Conservation (phyloP, 306 rosid genomes). For the Gillenia trifoliata region DNA sequence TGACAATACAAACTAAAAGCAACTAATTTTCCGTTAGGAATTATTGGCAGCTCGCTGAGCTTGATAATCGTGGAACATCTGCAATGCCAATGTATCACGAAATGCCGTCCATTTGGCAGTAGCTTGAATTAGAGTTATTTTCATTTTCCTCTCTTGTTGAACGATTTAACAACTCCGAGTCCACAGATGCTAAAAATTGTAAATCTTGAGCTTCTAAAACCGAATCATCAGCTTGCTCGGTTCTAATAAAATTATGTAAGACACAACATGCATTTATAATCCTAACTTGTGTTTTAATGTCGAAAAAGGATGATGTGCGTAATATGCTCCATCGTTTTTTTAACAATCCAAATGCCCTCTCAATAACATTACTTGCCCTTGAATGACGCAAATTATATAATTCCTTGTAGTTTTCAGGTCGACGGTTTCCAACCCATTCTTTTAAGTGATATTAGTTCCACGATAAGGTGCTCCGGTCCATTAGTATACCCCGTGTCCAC, state of each 20-base stretch:
- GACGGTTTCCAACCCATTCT: not conserved
- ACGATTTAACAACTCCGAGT: no score
- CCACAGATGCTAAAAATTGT: not conserved
- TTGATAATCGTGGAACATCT: not conserved
- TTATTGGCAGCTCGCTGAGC: not conserved
- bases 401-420: not conserved
- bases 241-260: not conserved
- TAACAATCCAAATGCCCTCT: not conserved
- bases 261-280: not conserved
- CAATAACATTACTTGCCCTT: not conserved
- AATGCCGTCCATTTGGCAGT: not conserved
- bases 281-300: not conserved
- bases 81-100: not conserved
- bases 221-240: not conserved
- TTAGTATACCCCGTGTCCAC: not conserved
- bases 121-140: not conserved
- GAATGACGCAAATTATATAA: not conserved
- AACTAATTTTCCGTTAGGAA: not conserved
- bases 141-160: not conserved
- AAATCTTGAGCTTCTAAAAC: not conserved
- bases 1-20: no score
- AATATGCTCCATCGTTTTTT: not conserved
- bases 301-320: not conserved
- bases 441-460: not conserved
- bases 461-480: not conserved